A percentile compares a stretch with the other conserved stretches of the same genome.
Conservation (phyloP, 257 asterid species). For the Ocimum tenuiflorum region DNA sequence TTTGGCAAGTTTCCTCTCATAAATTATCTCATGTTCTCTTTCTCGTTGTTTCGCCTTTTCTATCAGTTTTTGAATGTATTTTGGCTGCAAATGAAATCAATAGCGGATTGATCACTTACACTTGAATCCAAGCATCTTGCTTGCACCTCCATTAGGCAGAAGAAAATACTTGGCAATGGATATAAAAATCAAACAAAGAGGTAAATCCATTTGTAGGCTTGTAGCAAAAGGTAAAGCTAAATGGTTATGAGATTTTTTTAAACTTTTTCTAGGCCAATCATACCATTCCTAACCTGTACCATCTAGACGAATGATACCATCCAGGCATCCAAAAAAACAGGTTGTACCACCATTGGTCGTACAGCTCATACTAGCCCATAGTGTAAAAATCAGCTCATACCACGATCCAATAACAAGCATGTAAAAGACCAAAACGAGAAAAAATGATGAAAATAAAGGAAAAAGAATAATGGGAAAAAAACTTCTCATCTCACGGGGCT, state of each 20-base stretch:
- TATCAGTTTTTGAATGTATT: slow-evolving; percentile 52
- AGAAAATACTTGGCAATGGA: background rate
- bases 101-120: background rate
- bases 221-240: background rate
- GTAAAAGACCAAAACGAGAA: too few species aligned
- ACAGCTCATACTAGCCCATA: too few species aligned
- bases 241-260: background rate
- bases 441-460: background rate
- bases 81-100: slow-evolving; percentile 53
- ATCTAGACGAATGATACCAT: too few species aligned
- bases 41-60: slow-evolving; percentile 80
- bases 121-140: background rate
- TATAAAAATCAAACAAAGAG: background rate
- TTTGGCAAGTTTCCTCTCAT: slow-evolving; percentile 91
- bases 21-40: slow-evolving; percentile 68
- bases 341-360: too few species aligned
- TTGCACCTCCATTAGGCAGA: background rate
- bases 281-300: too few species aligned
- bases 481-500: too few species aligned
- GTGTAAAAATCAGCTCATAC: too few species aligned
- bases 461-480: too few species aligned
- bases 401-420: too few species aligned
- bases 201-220: background rate
- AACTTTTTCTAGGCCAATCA: background rate
- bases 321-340: too few species aligned